Evolutionary conservation across 192 early-diverging fungal genomes (phyloP), one percentile per base, ranked within the genome.

Genomic region (Coemansia interrupta): DNA sequence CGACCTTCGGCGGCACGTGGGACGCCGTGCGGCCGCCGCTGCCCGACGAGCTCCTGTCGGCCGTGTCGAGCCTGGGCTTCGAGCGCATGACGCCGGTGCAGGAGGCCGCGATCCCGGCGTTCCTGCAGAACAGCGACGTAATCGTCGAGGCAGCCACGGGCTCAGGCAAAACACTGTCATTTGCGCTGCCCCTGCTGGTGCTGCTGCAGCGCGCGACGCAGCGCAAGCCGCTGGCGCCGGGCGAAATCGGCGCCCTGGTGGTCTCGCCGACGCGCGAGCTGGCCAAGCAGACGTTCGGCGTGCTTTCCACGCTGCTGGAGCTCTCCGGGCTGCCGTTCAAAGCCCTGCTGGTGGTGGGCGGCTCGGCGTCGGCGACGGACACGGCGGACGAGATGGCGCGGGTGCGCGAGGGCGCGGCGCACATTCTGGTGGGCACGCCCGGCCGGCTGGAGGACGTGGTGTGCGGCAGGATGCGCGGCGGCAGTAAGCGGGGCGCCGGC

Each of bases 61-160:
- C 83, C 1, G 66, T 93, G 3, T 54, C 54, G 7, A 73, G 77
- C 24, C 76, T 92, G 46, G 91, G 90, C 4, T 98, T 93, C 64
- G 64, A 83, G 6, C 72, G 84, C 40, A 96, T 94, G 92, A 99
- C 94, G 3, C 95, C 95, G 4, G 94, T 96, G 17, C 96, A 99
- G 75, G 85, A 91, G 0, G 79, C 87, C 4, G 87, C 92, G 0
- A 96, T 97, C 39, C 96, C 96, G 8, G 83, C 92, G 19, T 94
- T 97, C 63, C 73, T 93, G 72, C 84, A 89, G 60, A 86, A 90
- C 67, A 93, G 94, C 71, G 96, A 99, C 76, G 95, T 99, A 0
- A 90, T 99, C 5, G 94, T 96, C 13, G 93, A 96, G 66, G 95
- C 94, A 7, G 92, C 91, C 9, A 98, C 96, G 2, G 96, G 96